Conservation (phyloP, 1,139 yeast species). For the Geotrichum macrosporum region DNA sequence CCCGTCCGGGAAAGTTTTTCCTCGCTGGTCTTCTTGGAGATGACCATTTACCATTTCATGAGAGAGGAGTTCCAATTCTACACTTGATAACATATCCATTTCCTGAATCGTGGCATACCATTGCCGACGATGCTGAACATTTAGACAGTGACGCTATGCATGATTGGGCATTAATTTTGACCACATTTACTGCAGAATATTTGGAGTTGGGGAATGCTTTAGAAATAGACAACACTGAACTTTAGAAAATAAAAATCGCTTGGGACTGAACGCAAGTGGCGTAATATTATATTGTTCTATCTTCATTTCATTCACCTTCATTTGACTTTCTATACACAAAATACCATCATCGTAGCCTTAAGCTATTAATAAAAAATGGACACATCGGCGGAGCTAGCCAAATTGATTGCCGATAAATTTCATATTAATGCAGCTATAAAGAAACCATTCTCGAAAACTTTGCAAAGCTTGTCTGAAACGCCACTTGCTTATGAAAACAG, state of each 20-base stretch:
- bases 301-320: too few relatives aligned
- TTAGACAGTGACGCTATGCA: conserved; percentile 36
- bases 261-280: too few relatives aligned
- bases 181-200: conserved; percentile 38
- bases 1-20: conserved; percentile 23
- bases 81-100: conserved; percentile 51
- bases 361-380: too few relatives aligned
- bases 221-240: too few relatives aligned
- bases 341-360: too few relatives aligned
- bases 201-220: conserved; percentile 29
- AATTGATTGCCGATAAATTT: conserved; percentile 1
- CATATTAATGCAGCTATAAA: neutral
- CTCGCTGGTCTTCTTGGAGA: conserved; percentile 43
- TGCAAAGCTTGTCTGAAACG: conserved; percentile 20
- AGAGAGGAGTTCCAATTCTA: conserved; percentile 45
- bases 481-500: conserved; percentile 40
- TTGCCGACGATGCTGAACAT: conserved; percentile 39
- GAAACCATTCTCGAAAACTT: conserved; percentile 7
- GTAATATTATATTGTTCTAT: too few relatives aligned
- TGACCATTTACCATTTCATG: conserved; percentile 51
- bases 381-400: conserved; percentile 2
- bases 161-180: conserved; percentile 39
- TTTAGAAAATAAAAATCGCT: too few relatives aligned
- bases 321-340: too few relatives aligned
- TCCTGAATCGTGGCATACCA: conserved; percentile 51